Evolutionary conservation across 2,329 filamentous ascomycete species (phyloP), one percentile per base, ranked within the genome.

Genomic region (Cladophialophora yegresii): DNA sequence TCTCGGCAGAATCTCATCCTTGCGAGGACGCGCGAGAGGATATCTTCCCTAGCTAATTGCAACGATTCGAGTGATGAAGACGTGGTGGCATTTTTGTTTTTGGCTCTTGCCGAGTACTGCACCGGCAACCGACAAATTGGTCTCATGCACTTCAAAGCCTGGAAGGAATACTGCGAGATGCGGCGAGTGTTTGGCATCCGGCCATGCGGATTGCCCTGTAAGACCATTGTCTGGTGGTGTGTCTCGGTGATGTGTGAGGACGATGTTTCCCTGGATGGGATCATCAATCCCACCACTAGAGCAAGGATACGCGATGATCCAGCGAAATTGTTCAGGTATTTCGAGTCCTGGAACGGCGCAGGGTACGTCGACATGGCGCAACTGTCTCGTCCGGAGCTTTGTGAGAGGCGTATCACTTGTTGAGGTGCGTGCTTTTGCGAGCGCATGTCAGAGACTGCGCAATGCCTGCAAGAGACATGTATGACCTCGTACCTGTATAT

Each of bases 121-220:
- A 55, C 54, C n/a, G 63, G 63, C 30, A 40, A 65, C 33, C 62
- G 66, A 49, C 55, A 63, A 30, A 65, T 65, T 10, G 66, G 66
- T 12, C 32, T 63, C 7, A 65, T 67, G 66, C 66, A 67, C 58
- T 67, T 67, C 57, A 59, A 62, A 26, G 66, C 66, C 1, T 67
- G 66, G 66, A 65, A 51, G 26, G 61, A 65, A n/a, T 67, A 67
- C 43, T 67, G 66, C 40, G 66, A 67, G 28, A 67, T 67, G 66
- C 55, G 66, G n/a, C 55, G 61, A 33, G 50, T 40, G 2, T 50
- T 63, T 10, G 28, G 47, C 7, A 54, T 65, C 16, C 51, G 16
- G 50, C 60, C 63, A 2, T 67, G 66, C 51, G 61, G 63, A 20
- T 53, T 67, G 23, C 63, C 60, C 16, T 67, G 66, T 54, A 67